A percentile compares a stretch with the other conserved stretches of the same genome.
phyloP scores from a whole-genome alignment of 169 alveolate species.

The Babesia ovata region DNA sequence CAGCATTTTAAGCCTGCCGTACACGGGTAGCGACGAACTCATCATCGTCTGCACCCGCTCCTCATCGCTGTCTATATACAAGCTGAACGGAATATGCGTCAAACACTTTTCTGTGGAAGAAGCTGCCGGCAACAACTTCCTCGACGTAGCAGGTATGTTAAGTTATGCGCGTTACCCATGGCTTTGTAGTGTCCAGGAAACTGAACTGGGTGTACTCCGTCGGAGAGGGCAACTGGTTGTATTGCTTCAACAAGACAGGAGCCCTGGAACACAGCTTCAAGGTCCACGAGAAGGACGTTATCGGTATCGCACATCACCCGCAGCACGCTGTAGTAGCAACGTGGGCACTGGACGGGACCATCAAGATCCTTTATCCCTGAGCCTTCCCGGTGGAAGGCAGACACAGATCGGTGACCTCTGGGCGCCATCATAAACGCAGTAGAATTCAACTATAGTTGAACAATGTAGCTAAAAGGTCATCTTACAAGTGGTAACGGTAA shows the following conservation, averaged over 20 bases:
- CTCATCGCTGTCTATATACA: conserved; percentile 68
- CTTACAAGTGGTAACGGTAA: too few species aligned
- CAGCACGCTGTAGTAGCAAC: conserved; percentile 51
- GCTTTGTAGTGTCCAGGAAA: conserved; percentile 65
- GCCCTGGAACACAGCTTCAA: conserved; percentile 61
- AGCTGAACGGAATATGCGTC: conserved; percentile 72
- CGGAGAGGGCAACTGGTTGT: conserved; percentile 71
- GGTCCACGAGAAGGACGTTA: conserved; percentile 70
- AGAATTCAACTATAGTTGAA: too few species aligned
- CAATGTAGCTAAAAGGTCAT: too few species aligned
- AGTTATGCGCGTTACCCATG: conserved; percentile 1
- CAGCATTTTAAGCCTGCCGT: conserved; percentile 31
- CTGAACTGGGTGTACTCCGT: conserved; percentile 73
- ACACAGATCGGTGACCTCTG: background rate
- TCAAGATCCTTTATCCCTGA: conserved; percentile 63
- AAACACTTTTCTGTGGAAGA: conserved; percentile 61
- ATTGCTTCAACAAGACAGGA: conserved; percentile 72
- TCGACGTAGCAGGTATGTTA: conserved; percentile 59
- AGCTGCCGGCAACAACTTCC: conserved; percentile 38
- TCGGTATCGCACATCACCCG: conserved; percentile 68
- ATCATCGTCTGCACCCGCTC: conserved; percentile 75
- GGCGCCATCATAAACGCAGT: too few species aligned
- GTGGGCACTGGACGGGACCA: conserved; percentile 68
- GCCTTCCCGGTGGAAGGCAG: background rate
- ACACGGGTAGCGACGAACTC: conserved; percentile 67